Percentiles rank a stretch among this genome's conserved stretches.
Evolutionary conservation across 495 filamentous ascomycete genomes (phyloP).

Genomic region (Daldinia caldariorum): DNA sequence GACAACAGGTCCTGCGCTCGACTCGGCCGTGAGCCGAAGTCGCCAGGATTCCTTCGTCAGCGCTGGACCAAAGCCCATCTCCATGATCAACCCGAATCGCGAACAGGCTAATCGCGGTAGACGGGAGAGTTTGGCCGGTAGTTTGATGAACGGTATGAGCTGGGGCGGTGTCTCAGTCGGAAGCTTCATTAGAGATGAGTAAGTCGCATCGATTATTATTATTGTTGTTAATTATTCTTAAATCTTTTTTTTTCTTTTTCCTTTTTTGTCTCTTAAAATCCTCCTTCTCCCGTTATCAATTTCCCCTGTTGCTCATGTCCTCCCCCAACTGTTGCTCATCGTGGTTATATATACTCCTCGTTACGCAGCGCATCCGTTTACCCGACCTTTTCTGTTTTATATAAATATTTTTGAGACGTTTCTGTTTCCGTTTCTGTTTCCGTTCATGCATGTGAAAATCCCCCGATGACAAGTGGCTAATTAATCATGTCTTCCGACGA

Average conservation of each 20-base stretch:
- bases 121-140: slow-evolving; percentile 86
- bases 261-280: neutral
- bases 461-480: slow-evolving; percentile 39
- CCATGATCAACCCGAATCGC: slow-evolving; percentile 78
- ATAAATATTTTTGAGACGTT: slow-evolving; percentile 26
- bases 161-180: slow-evolving; percentile 97
- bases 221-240: too few relatives aligned
- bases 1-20: slow-evolving; percentile 69
- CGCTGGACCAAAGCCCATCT: slow-evolving; percentile 85
- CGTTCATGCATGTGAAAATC: slow-evolving; percentile 37
- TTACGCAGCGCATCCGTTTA: slow-evolving; percentile 37
- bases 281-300: slow-evolving; percentile 9
- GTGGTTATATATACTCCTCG: slow-evolving; percentile 29
- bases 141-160: slow-evolving; percentile 92
- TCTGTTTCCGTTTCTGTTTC: slow-evolving; percentile 12
- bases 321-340: slow-evolving; percentile 18
- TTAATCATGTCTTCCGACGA: slow-evolving; percentile 25
- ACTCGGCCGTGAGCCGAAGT: slow-evolving; percentile 62
- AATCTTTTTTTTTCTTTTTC: too few relatives aligned
- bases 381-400: slow-evolving; percentile 38
- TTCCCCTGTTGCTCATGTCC: slow-evolving; percentile 12
- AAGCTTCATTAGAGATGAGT: slow-evolving; percentile 98
- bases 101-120: slow-evolving; percentile 71
- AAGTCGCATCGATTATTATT: slow-evolving; percentile 58
- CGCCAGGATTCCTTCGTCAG: slow-evolving; percentile 81